Conservation (phyloP, 1,139 yeast genomes). For the Sugiyamaella japonica region DNA sequence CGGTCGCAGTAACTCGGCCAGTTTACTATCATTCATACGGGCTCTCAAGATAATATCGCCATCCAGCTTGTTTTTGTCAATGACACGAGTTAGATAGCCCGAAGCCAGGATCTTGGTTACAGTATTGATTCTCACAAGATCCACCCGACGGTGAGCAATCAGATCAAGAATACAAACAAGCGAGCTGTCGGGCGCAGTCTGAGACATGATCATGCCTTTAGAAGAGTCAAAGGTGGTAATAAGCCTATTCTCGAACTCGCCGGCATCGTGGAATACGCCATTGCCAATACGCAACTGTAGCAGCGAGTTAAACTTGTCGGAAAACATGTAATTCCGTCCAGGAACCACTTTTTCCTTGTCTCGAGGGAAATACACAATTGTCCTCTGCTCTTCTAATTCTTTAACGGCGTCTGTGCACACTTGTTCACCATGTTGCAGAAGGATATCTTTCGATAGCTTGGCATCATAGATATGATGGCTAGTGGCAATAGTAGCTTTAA, state of each 20-base stretch:
- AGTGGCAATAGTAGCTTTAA: conserved; percentile 64
- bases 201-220: conserved; percentile 59
- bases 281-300: conserved; percentile 47
- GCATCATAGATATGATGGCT: conserved; percentile 51
- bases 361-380: conserved; percentile 52
- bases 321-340: conserved; percentile 53
- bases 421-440: conserved; percentile 48
- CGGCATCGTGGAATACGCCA: conserved; percentile 49
- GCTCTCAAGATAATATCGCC: conserved; percentile 52
- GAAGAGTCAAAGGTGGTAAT: conserved; percentile 43
- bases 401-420: conserved; percentile 52
- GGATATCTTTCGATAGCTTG: conserved; percentile 46
- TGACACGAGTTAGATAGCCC: conserved; percentile 62
- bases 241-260: conserved; percentile 47
- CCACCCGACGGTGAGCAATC: conserved; percentile 44
- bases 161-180: conserved; percentile 56
- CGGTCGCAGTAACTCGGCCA: conserved; percentile 21
- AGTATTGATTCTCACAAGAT: conserved; percentile 55
- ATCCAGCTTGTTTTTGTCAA: conserved; percentile 61
- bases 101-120: conserved; percentile 46
- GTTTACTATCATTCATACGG: conserved; percentile 4
- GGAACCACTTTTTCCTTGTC: conserved; percentile 46
- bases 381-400: conserved; percentile 54
- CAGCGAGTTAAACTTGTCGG: conserved; percentile 54
- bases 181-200: conserved; percentile 57